Percentiles rank a stretch among this genome's conserved stretches.
Conservation (phyloP, 495 filamentous ascomycete species). For the Aspergillus egyptiacus region DNA sequence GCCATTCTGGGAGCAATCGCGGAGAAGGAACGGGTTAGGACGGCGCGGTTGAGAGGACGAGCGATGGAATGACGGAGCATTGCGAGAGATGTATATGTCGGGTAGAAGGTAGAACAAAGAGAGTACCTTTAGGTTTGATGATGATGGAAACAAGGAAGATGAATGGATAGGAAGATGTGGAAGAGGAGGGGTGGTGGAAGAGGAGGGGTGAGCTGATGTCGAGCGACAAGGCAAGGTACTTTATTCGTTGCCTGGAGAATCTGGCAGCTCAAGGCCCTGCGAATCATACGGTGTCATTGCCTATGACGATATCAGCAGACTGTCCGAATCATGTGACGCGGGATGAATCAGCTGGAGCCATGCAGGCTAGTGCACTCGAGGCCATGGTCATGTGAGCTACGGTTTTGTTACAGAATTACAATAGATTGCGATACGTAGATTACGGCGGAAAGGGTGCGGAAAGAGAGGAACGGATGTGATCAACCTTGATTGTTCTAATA, state of each 20-base stretch:
- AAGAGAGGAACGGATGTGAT: too few relatives aligned
- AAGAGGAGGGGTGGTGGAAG: conserved; percentile 4
- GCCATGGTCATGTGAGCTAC: neutral
- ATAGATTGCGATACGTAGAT: neutral
- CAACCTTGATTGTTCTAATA: too few relatives aligned
- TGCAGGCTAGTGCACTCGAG: too few relatives aligned
- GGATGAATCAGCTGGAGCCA: conserved; percentile 17
- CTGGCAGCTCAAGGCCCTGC: conserved; percentile 4
- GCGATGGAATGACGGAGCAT: conserved; percentile 65
- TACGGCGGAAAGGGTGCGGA: neutral
- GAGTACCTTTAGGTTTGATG: neutral
- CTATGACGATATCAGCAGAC: conserved; percentile 17
- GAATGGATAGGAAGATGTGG: conserved; percentile 5
- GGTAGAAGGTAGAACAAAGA: conserved; percentile 11
- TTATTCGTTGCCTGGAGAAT: conserved; percentile 7
- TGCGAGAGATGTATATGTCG: conserved; percentile 15
- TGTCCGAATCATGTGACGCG: conserved; percentile 15
- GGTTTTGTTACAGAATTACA: conserved; percentile 4
- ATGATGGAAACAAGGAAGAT: conserved; percentile 55
- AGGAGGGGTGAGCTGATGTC: conserved; percentile 3
- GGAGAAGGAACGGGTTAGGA: conserved; percentile 56
- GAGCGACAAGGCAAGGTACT: conserved; percentile 2
- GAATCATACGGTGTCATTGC: neutral
- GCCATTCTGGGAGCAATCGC: conserved; percentile 56
- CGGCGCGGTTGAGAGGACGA: conserved; percentile 48